Base-by-base conservation (phyloP, 331 rosid species). In the Acacia concinna region DNA sequence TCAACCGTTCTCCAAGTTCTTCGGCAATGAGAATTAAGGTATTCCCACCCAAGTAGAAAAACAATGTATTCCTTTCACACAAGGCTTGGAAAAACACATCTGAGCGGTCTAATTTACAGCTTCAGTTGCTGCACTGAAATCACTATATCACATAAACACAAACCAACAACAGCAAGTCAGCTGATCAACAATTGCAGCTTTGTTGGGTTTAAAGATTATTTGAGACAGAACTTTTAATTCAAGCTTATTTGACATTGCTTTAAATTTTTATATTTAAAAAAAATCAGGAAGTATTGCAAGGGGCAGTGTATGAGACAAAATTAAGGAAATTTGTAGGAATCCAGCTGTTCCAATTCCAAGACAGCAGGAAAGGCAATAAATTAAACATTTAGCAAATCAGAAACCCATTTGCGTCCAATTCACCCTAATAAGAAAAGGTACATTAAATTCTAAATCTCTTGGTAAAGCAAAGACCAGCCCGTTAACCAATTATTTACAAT, bases 11-110 rank as follows among this genome's bases (percentile, higher is more conserved):
- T 74, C 90, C 86, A 67, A 78, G 74, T 77, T 78, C 56, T 79
- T 73, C 73, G 14, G 64, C 74, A 60, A 9, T 76, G 60, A 73
- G 73, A 83, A 74, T 88, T 35, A 83, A 75, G 81, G 76, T 88
- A 87, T 85, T 64, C 85, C 88, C 82, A 82, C 84, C 97, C 82
- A 81, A 38, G 66, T 60, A 75, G 67, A 77, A 83, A 71, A 89
- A 86, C 63, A 79, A 79, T 65, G 77, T 4, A 85, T 51, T 57
- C 78, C 73, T 66, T 57, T 81, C 34, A 72, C 54, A 51, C 73
- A 81, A 77, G 32, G 68, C 49, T 68, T 59, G 23, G 4, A 44
- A 47, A 72, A n/a, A 35, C 40, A 38, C 60, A 66, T 73, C 65
- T 30, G 28, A 72, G 14, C 66, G 68, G 76, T 59, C 46, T 25